Base-by-base conservation (phyloP, 2,329 filamentous ascomycete genomes). In the Intubia oerlemansii region DNA sequence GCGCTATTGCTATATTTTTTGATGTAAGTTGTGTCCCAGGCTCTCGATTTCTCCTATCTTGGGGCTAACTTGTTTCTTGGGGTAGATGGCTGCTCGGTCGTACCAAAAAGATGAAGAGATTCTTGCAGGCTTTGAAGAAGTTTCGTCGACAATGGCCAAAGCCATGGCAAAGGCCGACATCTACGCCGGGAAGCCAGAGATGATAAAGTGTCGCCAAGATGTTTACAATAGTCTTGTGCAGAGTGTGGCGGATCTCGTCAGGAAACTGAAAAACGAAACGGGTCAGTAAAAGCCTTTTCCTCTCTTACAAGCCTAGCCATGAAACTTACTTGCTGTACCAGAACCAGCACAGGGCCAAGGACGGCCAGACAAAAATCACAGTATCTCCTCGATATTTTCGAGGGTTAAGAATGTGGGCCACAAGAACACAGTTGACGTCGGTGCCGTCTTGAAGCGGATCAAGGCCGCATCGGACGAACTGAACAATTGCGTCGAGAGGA, bases 1-100 rank as follows among this genome's bases (percentile, higher is more conserved):
- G 27, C n/a, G 24, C 32, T 10, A 32, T 34, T 10, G 29, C 19
- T 7, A 24, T 34, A 10, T 16, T 34, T 5, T 34, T 34, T 10
- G 27, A 34, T 18, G 30, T 32, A 22, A 17, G 30, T 20, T 17
- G 17, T 16, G 11, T 23, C n/a, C n/a, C n/a, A n/a, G n/a, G n/a
- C n/a, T n/a, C n/a, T n/a, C n/a, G n/a, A n/a, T n/a, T n/a, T n/a
- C n/a, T n/a, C n/a, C n/a, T n/a, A n/a, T n/a, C n/a, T n/a, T n/a
- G n/a, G n/a, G n/a, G n/a, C n/a, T n/a, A n/a, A n/a, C n/a, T n/a
- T n/a, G n/a, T n/a, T n/a, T n/a, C n/a, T n/a, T n/a, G n/a, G n/a
- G n/a, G 12, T 11, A 32, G 27, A 32, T 34, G 26, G 32, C 32
- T 6, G 29, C 29, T 6, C 25, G 29, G 15, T 20, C 32, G 2